A percentile compares a stretch with the other conserved stretches of the same genome.
These are phyloP conservation scores for Fusarium sp. DNA, from an alignment of 2,329 filamentous ascomycete species.

Conservation along the genomic window DNA sequence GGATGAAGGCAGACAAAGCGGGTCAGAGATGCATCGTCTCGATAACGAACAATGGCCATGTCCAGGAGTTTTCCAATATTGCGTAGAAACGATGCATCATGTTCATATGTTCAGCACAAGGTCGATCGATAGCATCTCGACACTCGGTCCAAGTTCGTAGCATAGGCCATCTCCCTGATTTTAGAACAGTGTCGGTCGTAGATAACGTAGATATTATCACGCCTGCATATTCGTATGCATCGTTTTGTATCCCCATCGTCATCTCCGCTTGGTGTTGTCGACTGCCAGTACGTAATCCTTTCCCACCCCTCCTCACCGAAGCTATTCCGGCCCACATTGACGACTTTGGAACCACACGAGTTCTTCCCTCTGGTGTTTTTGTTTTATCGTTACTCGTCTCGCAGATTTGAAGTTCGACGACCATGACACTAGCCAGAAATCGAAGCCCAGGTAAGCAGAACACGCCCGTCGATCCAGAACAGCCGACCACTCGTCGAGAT, in stretches of 20 bases:
- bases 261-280: conserved; percentile 5
- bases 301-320: conserved; percentile 1
- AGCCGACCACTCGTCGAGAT: accelerated
- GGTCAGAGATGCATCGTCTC: not conserved
- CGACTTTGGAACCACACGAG: not conserved
- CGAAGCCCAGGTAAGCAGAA: not conserved
- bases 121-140: not conserved
- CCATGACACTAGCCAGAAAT: not conserved
- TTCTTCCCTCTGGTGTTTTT: not conserved
- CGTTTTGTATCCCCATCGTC: not conserved
- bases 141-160: not conserved
- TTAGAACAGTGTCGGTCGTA: not conserved
- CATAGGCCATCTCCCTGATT: not conserved
- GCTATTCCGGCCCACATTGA: conserved; percentile 7
- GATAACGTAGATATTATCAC: not conserved
- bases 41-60: not conserved
- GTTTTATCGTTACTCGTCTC: not conserved
- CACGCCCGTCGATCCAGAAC: accelerated
- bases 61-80: not conserved
- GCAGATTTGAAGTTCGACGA: not conserved
- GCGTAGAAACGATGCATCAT: not conserved
- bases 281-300: not conserved
- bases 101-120: not conserved
- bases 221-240: not conserved
- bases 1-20: not conserved